Conservation (phyloP, 768 basidiomycete species). For the Boletellus ananas region DNA sequence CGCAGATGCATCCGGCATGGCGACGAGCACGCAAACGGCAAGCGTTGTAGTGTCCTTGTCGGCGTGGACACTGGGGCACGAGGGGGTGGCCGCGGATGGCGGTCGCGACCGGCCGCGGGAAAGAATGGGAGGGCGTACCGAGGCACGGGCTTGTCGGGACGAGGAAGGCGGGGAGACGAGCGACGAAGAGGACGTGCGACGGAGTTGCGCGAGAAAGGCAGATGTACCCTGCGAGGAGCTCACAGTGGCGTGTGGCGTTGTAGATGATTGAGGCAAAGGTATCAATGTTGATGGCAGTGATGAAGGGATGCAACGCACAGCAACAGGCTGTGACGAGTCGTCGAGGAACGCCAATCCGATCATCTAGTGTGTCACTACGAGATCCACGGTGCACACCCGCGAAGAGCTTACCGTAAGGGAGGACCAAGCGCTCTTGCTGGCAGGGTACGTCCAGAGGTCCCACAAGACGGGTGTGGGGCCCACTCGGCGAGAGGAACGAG, state of each 20-base stretch:
- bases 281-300: not conserved
- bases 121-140: not conserved
- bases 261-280: not conserved
- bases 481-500: conserved; percentile 2
- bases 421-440: conserved; percentile 4
- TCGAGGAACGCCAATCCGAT: not conserved
- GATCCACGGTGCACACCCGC: not conserved
- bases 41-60: conserved; percentile 5
- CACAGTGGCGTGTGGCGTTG: not conserved
- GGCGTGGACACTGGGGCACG: not conserved
- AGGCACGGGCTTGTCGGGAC: not conserved
- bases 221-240: not conserved
- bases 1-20: conserved; percentile 19
- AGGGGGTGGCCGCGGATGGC: not conserved
- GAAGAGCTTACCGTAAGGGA: conserved; percentile 11
- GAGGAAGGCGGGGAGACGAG: not conserved
- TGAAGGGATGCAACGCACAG: conserved; percentile 6
- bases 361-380: not conserved
- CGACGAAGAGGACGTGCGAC: not conserved
- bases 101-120: not conserved
- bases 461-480: conserved; percentile 17
- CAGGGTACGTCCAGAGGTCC: conserved; percentile 13
- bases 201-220: conserved; percentile 9
- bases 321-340: conserved; percentile 14
- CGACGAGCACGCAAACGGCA: conserved; percentile 17